A percentile compares a stretch with the other conserved stretches of the same genome.
phyloP scores from a whole-genome alignment of 495 filamentous ascomycete species.

The Hyaloscypha variabilis region DNA sequence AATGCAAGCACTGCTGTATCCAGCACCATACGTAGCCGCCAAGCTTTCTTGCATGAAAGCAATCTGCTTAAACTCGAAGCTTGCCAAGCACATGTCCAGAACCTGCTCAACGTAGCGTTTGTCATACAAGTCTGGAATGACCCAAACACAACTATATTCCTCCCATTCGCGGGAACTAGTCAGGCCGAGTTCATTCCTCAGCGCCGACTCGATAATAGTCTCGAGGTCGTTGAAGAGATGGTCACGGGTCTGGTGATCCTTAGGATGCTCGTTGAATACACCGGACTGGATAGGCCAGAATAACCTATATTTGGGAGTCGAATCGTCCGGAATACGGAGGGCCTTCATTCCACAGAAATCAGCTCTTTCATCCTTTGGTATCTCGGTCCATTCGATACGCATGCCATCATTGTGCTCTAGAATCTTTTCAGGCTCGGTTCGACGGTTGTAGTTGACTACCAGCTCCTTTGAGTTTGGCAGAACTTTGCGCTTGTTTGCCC shows the following conservation, averaged over 20 bases:
- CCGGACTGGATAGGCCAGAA: constrained; percentile 90
- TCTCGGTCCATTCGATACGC: constrained; percentile 93
- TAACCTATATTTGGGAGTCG: constrained; percentile 85
- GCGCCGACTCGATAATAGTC: constrained; percentile 80
- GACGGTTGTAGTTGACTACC: constrained; percentile 88
- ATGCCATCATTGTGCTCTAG: constrained; percentile 91
- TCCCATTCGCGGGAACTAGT: constrained; percentile 77
- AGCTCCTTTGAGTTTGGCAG: constrained; percentile 95
- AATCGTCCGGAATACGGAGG: constrained; percentile 82
- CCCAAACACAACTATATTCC: constrained; percentile 90
- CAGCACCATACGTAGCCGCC: constrained; percentile 93
- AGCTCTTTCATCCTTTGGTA: constrained; percentile 60
- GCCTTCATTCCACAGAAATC: constrained; percentile 83
- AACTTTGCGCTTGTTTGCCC: constrained; percentile 87
- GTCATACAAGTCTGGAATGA: constrained; percentile 96
- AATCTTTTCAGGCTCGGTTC: constrained; percentile 79
- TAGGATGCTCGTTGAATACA: constrained; percentile 91
- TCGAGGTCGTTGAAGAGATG: constrained; percentile 85
- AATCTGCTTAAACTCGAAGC: constrained; percentile 81
- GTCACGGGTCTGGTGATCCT: constrained; percentile 76
- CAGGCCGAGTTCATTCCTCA: constrained; percentile 79
- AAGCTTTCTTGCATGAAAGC: constrained; percentile 96
- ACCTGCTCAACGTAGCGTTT: constrained; percentile 84
- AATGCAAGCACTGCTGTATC: constrained; percentile 88
- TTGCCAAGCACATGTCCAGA: constrained; percentile 78